These are phyloP conservation scores for Trichoderma semiorbis DNA, from an alignment of 2,329 filamentous ascomycete genomes.

Conservation along the genomic window DNA sequence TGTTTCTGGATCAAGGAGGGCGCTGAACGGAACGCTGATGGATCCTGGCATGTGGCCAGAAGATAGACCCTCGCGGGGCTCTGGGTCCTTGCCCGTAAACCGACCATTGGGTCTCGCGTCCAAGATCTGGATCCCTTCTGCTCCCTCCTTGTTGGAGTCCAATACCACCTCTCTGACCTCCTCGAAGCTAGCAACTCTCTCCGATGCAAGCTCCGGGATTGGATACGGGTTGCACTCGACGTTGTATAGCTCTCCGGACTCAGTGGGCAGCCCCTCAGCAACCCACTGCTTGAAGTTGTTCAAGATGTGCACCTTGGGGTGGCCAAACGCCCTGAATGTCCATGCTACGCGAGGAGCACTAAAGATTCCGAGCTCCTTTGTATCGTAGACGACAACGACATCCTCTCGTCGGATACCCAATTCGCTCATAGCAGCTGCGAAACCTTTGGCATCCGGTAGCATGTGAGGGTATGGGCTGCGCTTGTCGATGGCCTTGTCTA, in stretches of 20 bases:
- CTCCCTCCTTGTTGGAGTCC: constrained; percentile 76
- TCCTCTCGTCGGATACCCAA: constrained; percentile 86
- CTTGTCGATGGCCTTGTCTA: constrained; percentile 86
- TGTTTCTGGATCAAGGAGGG: constrained; percentile 76
- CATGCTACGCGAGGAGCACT: constrained; percentile 90
- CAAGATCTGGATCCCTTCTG: constrained; percentile 79
- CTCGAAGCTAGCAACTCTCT: constrained; percentile 75
- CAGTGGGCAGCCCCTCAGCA: constrained; percentile 74
- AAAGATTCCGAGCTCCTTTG: constrained; percentile 87
- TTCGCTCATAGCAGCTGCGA: constrained; percentile 83
- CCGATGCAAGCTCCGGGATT: constrained; percentile 57
- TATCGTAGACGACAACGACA: constrained; percentile 90
- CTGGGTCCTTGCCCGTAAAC: constrained; percentile 78
- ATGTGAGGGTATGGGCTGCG: constrained; percentile 93
- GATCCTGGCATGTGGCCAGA: constrained; percentile 92
- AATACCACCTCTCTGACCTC: constrained; percentile 74
- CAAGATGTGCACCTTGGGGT: constrained; percentile 80
- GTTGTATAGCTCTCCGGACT: constrained; percentile 70
- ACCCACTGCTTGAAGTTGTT: constrained; percentile 98
- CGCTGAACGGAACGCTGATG: constrained; percentile 74
- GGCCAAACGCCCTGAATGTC: constrained; percentile 89
- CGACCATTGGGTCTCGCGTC: constrained; percentile 79
- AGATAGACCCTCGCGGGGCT: constrained; percentile 79
- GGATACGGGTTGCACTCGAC: constrained; percentile 64
- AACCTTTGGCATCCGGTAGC: constrained; percentile 77